Conservation (phyloP, 495 filamentous ascomycete species). For the Cetradonia linearis region DNA sequence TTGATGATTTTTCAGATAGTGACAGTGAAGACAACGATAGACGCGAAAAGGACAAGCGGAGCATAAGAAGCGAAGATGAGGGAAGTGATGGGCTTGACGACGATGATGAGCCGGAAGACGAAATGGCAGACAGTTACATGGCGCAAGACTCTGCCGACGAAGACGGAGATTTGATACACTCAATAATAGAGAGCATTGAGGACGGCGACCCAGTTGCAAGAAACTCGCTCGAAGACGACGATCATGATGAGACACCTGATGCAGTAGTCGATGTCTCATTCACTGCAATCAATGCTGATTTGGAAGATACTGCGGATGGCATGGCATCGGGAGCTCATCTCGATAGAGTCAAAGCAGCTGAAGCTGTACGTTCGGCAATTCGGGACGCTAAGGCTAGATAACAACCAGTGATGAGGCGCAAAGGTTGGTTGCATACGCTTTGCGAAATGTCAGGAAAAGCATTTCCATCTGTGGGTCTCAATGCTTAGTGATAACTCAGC, state of each 20-base stretch:
- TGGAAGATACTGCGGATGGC: neutral
- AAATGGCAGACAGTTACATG: conserved; percentile 51
- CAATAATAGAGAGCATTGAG: conserved; percentile 32
- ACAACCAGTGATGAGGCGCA: neutral
- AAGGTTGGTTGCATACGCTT: neutral
- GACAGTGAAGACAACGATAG: conserved; percentile 48
- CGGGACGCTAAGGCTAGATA: neutral
- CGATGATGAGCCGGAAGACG: conserved; percentile 29
- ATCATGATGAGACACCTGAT: neutral
- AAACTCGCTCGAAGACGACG: conserved; percentile 3
- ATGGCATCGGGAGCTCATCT: neutral
- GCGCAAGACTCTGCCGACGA: conserved; percentile 45
- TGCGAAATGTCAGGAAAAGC: conserved; percentile 6
- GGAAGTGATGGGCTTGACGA: conserved; percentile 31
- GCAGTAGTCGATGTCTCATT: conserved; percentile 1
- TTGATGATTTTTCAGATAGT: conserved; percentile 71
- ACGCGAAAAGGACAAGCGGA: conserved; percentile 8
- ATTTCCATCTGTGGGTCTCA: neutral
- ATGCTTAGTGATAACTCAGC: neutral
- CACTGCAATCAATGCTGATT: neutral
- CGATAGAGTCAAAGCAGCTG: neutral
- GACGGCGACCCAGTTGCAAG: neutral
- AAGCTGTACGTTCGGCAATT: conserved; percentile 1
- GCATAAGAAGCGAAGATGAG: conserved; percentile 30
- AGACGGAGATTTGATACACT: conserved; percentile 36